Conservation (phyloP, 371 early-diverging fungal genomes). For the Basidiobolus meristosporus region DNA sequence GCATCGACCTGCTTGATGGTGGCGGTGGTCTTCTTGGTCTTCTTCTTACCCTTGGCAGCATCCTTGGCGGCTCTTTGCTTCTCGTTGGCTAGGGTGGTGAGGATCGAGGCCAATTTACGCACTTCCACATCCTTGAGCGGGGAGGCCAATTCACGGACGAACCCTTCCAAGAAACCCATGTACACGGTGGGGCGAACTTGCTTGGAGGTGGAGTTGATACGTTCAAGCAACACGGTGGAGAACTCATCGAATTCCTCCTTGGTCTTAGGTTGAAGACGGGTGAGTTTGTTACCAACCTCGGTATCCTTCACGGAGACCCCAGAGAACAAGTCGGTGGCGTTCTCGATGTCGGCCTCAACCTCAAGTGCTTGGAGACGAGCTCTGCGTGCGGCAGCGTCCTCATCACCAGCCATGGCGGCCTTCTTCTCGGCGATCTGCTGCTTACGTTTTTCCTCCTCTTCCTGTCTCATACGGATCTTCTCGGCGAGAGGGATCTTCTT, state of each 20-base stretch:
- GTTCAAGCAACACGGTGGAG: slow-evolving; percentile 37
- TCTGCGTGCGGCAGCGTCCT: slow-evolving; percentile 2
- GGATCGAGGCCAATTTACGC: slow-evolving; percentile 47
- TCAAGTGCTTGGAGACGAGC: slow-evolving; percentile 26
- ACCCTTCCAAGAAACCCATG: slow-evolving; percentile 57
- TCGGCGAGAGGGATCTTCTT: slow-evolving; percentile 51
- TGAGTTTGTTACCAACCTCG: slow-evolving; percentile 21
- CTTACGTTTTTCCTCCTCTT: slow-evolving; percentile 42
- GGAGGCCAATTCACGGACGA: slow-evolving; percentile 56
- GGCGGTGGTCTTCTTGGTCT: slow-evolving; percentile 9
- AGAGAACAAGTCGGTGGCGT: slow-evolving; percentile 68
- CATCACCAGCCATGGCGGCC: slow-evolving; percentile 14
- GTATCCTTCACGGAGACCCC: slow-evolving; percentile 33
- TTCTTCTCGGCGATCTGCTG: slow-evolving; percentile 27
- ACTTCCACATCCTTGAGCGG: slow-evolving; percentile 68
- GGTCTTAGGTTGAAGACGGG: slow-evolving; percentile 55
- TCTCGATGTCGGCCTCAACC: slow-evolving; percentile 65
- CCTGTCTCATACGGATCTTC: slow-evolving; percentile 57
- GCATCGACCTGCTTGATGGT: slow-evolving; percentile 2
- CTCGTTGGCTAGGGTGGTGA: slow-evolving; percentile 74
- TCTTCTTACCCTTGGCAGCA: slow-evolving; percentile 39
- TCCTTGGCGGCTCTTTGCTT: slow-evolving; percentile 68
- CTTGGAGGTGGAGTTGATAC: slow-evolving; percentile 13
- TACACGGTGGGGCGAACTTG: slow-evolving; percentile 10
- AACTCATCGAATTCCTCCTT: slow-evolving; percentile 70